Evolutionary conservation across 1,139 yeast species (phyloP).

Genomic region (Nakaseomyces bracarensis): DNA sequence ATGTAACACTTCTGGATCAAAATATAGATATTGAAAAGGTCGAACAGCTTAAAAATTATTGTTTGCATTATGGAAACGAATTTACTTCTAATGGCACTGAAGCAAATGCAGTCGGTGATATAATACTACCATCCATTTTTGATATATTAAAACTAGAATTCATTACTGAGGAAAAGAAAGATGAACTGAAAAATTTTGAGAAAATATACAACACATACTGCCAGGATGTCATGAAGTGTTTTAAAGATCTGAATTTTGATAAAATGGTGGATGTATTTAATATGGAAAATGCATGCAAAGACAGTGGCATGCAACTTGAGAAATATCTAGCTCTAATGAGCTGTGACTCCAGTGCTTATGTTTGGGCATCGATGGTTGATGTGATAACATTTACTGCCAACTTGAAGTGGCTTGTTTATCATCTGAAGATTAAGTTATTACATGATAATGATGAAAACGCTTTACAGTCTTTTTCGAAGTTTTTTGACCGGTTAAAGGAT

Average conservation of each 20-base stretch:
- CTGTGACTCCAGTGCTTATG: not conserved
- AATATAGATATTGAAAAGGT: conserved; percentile 2
- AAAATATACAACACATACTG: not conserved
- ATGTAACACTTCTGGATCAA: not conserved
- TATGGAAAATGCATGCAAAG: not conserved
- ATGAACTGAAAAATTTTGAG: not conserved
- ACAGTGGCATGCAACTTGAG: not conserved
- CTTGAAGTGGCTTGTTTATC: not conserved
- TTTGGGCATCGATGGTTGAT: not conserved
- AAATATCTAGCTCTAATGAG: not conserved
- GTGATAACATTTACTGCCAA: not conserved
- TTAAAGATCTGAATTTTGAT: conserved; percentile 61
- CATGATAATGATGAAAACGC: not conserved
- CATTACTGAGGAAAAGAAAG: not conserved
- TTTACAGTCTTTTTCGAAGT: not conserved
- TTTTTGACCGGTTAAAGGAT: not conserved
- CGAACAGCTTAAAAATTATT: not conserved
- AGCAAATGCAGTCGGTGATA: not conserved
- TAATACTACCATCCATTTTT: not conserved
- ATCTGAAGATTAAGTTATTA: not conserved
- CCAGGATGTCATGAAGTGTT: conserved; percentile 9
- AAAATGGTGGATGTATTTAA: not conserved
- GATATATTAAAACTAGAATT: not conserved
- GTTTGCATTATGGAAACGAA: not conserved
- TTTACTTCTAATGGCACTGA: not conserved